Evolutionary conservation across 208 protist species (phyloP).

Genomic region (Wallacemonas collosoma): DNA sequence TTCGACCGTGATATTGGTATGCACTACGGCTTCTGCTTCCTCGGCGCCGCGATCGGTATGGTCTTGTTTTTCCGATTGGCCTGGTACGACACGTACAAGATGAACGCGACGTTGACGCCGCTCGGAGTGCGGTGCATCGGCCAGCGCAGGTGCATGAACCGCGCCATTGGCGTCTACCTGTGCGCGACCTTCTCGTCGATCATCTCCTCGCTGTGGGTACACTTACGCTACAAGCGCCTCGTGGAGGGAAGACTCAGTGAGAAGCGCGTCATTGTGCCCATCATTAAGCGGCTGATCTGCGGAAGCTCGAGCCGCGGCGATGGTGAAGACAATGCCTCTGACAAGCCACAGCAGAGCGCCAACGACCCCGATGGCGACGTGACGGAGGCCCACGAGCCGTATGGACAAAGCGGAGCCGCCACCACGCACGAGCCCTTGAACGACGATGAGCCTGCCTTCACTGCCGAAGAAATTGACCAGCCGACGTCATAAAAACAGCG

Average conservation of each 20-base stretch:
- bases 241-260: conserved; percentile 34
- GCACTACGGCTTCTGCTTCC: conserved; percentile 63
- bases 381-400: conserved; percentile 3
- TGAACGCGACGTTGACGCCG: conserved; percentile 26
- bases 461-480: not conserved
- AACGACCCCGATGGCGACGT: not conserved
- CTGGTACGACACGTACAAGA: conserved; percentile 42
- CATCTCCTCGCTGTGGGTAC: conserved; percentile 22
- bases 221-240: conserved; percentile 44
- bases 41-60: conserved; percentile 41
- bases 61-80: conserved; percentile 42
- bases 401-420: not conserved
- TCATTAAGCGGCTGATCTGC: conserved; percentile 19
- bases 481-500: not conserved
- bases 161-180: conserved; percentile 45
- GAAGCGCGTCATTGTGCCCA: conserved; percentile 32
- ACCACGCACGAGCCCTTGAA: not conserved
- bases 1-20: conserved; percentile 59
- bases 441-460: not conserved
- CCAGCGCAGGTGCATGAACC: conserved; percentile 43
- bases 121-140: conserved; percentile 31
- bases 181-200: conserved; percentile 26
- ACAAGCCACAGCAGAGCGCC: too few species aligned
- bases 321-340: not conserved
- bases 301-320: not conserved